Base-by-base conservation (phyloP, 2,329 filamentous ascomycete species). In the Zymoseptoria ardabiliae region DNA sequence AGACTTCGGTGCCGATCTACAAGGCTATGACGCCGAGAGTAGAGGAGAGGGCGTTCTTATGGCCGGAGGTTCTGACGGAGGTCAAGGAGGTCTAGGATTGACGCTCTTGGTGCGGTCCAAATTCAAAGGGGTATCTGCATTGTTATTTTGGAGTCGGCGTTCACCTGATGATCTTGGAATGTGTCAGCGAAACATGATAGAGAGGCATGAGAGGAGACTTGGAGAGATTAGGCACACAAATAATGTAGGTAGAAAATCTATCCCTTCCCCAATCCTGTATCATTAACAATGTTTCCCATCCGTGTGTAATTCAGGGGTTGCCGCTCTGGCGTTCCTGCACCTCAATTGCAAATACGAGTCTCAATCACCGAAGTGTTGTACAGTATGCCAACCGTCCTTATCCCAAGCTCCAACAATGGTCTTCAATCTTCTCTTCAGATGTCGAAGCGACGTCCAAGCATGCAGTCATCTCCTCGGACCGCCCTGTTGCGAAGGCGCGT, bases 1-100 rank as follows among this genome's bases (percentile, higher is more conserved):
- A 80, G 74, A 78, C 76, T 50, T 79, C 81, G 45, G 81, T 80
- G 51, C 81, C 81, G 2, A 69, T 76, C 19, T 78, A 81, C 54
- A 74, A 80, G 17, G 77, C 78, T 53, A 75, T 78, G 57, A 81
- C 80, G 2, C 83, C 84, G 1, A 57, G 61, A 35, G 76, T 75
- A 23, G 84, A 86, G 67, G 83, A 86, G 71, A 83, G 81, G 74
- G 82, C 83, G 75, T 82, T 85, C 65, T 72, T 85, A 50, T 86
- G 83, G 84, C 84, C 84, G 0, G 81, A 85, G 68, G 75, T 78
- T 8, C 85, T 84, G 65, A 59, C 54, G 22, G 51, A 53, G 51
- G 35, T 45, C 11, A 45, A 45, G 35, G 35, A 45, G 35, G 25
- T 28, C 2, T 28, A 28, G 25, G 7, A 1, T 28, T 28, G 25